Conservation (phyloP, 2,329 filamentous ascomycete species). For the Calonectria fujianensis region DNA sequence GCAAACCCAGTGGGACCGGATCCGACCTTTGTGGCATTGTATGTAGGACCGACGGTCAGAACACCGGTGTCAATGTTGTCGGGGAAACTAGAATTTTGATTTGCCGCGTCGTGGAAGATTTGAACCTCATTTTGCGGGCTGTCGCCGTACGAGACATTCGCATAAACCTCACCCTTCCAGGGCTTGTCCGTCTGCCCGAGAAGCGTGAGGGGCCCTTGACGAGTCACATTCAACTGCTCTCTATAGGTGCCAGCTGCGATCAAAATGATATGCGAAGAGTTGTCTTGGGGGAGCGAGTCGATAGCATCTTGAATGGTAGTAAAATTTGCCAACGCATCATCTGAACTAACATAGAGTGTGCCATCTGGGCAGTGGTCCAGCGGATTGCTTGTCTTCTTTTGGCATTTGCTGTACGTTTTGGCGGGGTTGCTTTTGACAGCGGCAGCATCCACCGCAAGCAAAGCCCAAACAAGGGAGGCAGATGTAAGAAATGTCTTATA, state of each 20-base stretch:
- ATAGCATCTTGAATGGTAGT: slow-evolving; percentile 63
- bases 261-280: slow-evolving; percentile 65
- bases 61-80: slow-evolving; percentile 79
- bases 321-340: slow-evolving; percentile 59
- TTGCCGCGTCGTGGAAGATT: slow-evolving; percentile 75
- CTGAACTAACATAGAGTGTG: slow-evolving; percentile 62
- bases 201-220: slow-evolving; percentile 75
- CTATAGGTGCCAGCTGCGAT: slow-evolving; percentile 76
- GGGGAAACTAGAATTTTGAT: slow-evolving; percentile 62
- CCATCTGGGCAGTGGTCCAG: slow-evolving; percentile 60
- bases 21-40: slow-evolving; percentile 77
- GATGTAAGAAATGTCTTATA: background rate
- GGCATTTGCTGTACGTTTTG: slow-evolving; percentile 35
- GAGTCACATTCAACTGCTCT: slow-evolving; percentile 79
- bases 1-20: slow-evolving; percentile 76
- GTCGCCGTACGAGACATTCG: slow-evolving; percentile 66
- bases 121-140: slow-evolving; percentile 67
- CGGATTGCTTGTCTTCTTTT: slow-evolving; percentile 33
- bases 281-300: slow-evolving; percentile 57
- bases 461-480: background rate
- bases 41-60: slow-evolving; percentile 77
- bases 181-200: slow-evolving; percentile 72
- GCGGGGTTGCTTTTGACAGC: slow-evolving; percentile 14
- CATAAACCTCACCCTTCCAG: slow-evolving; percentile 53
- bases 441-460: background rate